phyloP scores from a whole-genome alignment of 176 grass and related monocot genomes.

The Rhipidocladum racemiflorum region DNA sequence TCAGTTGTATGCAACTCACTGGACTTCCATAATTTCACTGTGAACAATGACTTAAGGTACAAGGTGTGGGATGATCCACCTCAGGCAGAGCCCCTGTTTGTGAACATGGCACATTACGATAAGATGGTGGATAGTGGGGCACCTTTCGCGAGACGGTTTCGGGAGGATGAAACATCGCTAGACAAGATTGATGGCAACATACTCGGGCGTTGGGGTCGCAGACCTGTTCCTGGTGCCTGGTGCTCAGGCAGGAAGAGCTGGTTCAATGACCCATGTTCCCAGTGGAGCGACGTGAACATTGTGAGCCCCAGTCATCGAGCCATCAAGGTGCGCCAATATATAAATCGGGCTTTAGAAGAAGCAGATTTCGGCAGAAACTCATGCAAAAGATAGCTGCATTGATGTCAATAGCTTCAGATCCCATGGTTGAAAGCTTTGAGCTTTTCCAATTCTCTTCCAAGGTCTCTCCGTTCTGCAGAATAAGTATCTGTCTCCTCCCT shows the following conservation, averaged over 20 bases:
- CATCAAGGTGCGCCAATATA: constrained; percentile 40
- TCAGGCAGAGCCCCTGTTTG: constrained; percentile 51
- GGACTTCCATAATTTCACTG: constrained; percentile 66
- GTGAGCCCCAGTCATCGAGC: constrained; percentile 61
- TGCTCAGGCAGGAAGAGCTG: constrained; percentile 65
- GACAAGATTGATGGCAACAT: constrained; percentile 67
- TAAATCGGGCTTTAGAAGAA: constrained; percentile 58
- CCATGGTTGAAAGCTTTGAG: constrained; percentile 7
- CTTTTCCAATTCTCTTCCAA: not conserved
- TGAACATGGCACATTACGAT: constrained; percentile 50
- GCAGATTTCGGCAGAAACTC: constrained; percentile 42
- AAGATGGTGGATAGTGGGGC: constrained; percentile 60
- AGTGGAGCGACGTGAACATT: constrained; percentile 73
- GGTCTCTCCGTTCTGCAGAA: constrained; percentile 8
- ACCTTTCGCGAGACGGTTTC: constrained; percentile 85
- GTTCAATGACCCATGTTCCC: constrained; percentile 81
- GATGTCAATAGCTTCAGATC: not conserved
- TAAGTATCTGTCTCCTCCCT: not conserved
- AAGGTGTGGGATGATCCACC: constrained; percentile 56
- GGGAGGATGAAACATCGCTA: constrained; percentile 48
- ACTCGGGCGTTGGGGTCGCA: constrained; percentile 40
- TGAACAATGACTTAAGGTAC: constrained; percentile 77
- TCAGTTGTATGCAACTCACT: constrained; percentile 80
- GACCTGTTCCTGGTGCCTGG: constrained; percentile 77
- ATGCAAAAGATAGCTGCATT: constrained; percentile 51